phyloP scores from a whole-genome alignment of 148 eudicot species.

The Hydrangea macrophylla region DNA sequence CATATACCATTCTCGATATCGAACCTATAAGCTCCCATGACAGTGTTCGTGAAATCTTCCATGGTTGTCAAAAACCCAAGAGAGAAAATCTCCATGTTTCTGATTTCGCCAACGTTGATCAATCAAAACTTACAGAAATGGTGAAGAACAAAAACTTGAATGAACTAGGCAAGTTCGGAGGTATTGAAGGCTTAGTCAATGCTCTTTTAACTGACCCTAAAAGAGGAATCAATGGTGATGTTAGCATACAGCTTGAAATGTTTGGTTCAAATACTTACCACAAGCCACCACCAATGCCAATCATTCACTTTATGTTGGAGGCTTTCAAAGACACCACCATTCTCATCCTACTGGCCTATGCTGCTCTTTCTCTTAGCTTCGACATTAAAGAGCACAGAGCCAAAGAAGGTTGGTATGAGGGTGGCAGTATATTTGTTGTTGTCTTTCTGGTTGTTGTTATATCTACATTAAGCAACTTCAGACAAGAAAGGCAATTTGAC shows the following conservation, averaged over 20 bases:
- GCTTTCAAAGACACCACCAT: slow-evolving; percentile 22
- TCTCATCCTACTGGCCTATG: slow-evolving; percentile 20
- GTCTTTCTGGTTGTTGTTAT: slow-evolving; percentile 19
- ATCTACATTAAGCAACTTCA: slow-evolving; percentile 15
- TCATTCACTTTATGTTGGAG: slow-evolving; percentile 11
- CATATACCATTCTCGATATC: not conserved
- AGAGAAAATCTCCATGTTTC: not conserved
- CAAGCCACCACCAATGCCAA: slow-evolving; percentile 13
- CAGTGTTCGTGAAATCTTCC: not conserved
- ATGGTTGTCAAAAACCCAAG: not conserved
- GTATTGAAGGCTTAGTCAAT: slow-evolving; percentile 29
- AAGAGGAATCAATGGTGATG: slow-evolving; percentile 39
- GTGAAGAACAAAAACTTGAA: slow-evolving; percentile 40
- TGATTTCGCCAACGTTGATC: slow-evolving; percentile 20
- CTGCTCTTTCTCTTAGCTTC: slow-evolving; percentile 21
- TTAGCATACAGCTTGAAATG: slow-evolving; percentile 8
- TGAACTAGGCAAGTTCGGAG: slow-evolving; percentile 30
- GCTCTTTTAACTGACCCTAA: slow-evolving; percentile 34
- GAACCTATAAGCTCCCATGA: not conserved
- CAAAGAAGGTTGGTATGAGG: slow-evolving; percentile 30
- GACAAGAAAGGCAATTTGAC: slow-evolving; percentile 21
- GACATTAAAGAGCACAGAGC: slow-evolving; percentile 19
- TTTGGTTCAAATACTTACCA: slow-evolving; percentile 23
- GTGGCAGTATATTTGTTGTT: slow-evolving; percentile 25
- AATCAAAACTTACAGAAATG: slow-evolving; percentile 24